Evolutionary conservation across 2,329 filamentous ascomycete genomes (phyloP), one percentile per base, ranked within the genome.

Genomic region (Colletotrichum magnum): DNA sequence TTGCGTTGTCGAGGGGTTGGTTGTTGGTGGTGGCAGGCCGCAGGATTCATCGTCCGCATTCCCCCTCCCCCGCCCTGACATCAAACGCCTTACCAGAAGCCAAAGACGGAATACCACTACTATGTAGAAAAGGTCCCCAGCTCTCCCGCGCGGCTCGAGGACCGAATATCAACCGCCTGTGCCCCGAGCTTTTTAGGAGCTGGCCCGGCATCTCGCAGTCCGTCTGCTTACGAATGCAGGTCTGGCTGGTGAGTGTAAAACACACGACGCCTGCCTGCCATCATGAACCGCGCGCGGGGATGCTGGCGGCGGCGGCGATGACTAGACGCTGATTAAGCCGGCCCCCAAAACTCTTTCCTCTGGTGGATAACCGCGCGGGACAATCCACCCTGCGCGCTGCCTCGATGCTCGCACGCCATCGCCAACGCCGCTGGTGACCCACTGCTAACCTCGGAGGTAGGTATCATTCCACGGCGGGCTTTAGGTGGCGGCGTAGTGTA

Each of bases 321-420:
- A 69, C 67, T 47, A 52, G 67, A n/a, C n/a, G 67, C 56, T 69
- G 62, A 69, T 45, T 61, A 57, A 69, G 51, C 18, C 32, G 10
- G 32, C 32, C 32, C 32, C 32, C 10, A 10, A 36, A 36, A 36
- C 7, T 10, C 32, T 36, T 6, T 4, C 32, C 32, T 36, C 32
- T 12, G 12, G 18, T 21, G 43, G 58, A 53, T 68, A 68, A 53
- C 67, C 67, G 67, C 63, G 67, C 62, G 67, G 62, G 62, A 69
- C 56, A 32, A 36, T 51, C 67, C 67, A 60, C 32, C 32, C 32
- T 36, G 32, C 7, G 7, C 10, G 7, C 32, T 10, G 7, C 32
- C 32, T 7, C 32, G 21, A 24, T 24, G 32, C 32, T 36, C 32
- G 32, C 32, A 36, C 32, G 32, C 32, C 32, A 36, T 36, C 7